Evolutionary conservation across 192 early-diverging fungal species (phyloP).

Genomic region (Lobosporangium transversale): DNA sequence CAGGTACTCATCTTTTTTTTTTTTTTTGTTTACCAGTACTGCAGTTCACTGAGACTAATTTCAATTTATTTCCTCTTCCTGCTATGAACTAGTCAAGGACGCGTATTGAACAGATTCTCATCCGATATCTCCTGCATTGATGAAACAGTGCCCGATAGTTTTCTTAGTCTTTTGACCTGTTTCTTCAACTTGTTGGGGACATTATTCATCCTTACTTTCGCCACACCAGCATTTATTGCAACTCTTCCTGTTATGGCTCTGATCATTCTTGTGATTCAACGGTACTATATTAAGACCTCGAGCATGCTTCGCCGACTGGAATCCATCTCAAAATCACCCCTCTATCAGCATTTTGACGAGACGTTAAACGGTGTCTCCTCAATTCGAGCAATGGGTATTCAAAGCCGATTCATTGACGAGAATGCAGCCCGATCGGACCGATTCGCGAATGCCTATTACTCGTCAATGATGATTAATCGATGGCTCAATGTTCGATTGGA

Average conservation of each 20-base stretch:
- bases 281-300: conserved; percentile 76
- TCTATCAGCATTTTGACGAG: conserved; percentile 76
- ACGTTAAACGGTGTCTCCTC: conserved; percentile 78
- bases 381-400: conserved; percentile 81
- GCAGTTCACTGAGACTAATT: background rate
- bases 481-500: conserved; percentile 84
- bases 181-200: conserved; percentile 64
- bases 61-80: background rate
- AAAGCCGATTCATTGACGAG: conserved; percentile 66
- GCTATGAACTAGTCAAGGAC: conserved; percentile 20
- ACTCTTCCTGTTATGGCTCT: conserved; percentile 61
- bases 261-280: conserved; percentile 67
- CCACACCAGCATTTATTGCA: conserved; percentile 76
- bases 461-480: conserved; percentile 61
- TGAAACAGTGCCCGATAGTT: conserved; percentile 60
- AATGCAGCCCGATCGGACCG: conserved; percentile 61
- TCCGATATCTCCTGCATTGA: conserved; percentile 87
- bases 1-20: no score
- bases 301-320: conserved; percentile 88
- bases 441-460: conserved; percentile 52
- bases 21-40: background rate
- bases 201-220: conserved; percentile 63
- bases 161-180: conserved; percentile 51
- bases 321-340: conserved; percentile 72
- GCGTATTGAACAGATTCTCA: conserved; percentile 84